These are phyloP conservation scores for Salicornia ramosissima DNA, from an alignment of 148 eudicot genomes.

Conservation along the genomic window DNA sequence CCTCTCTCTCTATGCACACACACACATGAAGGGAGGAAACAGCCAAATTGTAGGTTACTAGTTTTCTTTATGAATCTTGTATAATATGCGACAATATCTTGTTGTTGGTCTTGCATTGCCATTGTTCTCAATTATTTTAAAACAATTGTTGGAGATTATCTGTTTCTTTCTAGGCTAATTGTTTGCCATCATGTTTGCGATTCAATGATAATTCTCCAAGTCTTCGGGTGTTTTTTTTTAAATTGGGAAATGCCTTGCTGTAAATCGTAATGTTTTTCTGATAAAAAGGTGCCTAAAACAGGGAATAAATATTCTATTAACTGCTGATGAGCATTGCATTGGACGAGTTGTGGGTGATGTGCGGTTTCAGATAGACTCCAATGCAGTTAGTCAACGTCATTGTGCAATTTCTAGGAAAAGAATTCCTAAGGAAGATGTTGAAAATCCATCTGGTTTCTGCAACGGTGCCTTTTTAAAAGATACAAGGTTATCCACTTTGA, in stretches of 20 bases:
- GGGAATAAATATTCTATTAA: constrained; percentile 86
- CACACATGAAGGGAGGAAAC: no score
- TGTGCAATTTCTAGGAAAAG: constrained; percentile 64
- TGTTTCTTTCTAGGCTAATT: neutral
- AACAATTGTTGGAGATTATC: neutral
- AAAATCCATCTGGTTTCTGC: constrained; percentile 41
- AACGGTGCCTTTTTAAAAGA: constrained; percentile 54
- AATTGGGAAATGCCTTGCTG: neutral
- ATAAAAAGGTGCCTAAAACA: constrained; percentile 24
- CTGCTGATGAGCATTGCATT: constrained; percentile 64
- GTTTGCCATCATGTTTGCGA: neutral
- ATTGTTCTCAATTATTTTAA: neutral
- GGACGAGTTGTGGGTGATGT: constrained; percentile 73
- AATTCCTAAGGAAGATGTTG: constrained; percentile 47
- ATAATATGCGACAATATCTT: neutral
- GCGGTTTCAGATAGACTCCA: constrained; percentile 63
- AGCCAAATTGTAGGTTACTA: neutral
- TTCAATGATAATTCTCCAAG: neutral
- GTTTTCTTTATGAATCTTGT: no score
- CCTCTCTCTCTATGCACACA: no score
- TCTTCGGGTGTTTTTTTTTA: neutral
- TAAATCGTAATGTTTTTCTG: constrained; percentile 2
- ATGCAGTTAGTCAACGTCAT: constrained; percentile 75
- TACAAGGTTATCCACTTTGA: constrained; percentile 50
- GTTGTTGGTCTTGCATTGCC: neutral